Evolutionary conservation across 2,329 filamentous ascomycete genomes (phyloP).

Genomic region (Sclerotinia spermophila): DNA sequence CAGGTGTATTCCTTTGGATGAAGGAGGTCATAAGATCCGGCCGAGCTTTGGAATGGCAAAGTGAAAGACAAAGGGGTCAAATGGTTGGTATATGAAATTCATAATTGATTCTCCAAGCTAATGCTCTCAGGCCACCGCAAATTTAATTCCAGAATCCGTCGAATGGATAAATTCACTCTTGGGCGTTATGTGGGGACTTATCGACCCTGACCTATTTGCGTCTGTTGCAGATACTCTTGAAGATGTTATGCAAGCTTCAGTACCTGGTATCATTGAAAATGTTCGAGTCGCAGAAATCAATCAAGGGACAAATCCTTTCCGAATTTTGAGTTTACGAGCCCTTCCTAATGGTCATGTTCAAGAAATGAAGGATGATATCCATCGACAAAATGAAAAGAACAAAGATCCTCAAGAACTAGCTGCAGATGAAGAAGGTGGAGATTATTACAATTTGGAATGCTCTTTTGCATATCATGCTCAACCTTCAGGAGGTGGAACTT

Average conservation of each 20-base stretch:
- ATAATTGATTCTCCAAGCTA: not conserved
- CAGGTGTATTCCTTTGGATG: constrained; percentile 83
- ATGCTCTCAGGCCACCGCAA: constrained; percentile 61
- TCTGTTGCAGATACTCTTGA: constrained; percentile 85
- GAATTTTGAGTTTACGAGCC: constrained; percentile 81
- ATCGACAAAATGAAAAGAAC: constrained; percentile 70
- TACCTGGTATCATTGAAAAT: constrained; percentile 87
- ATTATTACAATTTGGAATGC: constrained; percentile 89
- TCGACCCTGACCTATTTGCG: constrained; percentile 95
- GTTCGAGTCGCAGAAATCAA: constrained; percentile 93
- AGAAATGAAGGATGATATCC: constrained; percentile 77
- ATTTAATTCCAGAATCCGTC: constrained; percentile 87
- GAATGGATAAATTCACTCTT: constrained; percentile 95
- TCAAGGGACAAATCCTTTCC: constrained; percentile 85
- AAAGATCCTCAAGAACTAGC: constrained; percentile 86
- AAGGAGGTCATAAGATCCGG: constrained; percentile 83
- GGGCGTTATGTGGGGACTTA: constrained; percentile 79
- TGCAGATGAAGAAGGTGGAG: constrained; percentile 84
- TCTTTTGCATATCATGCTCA: constrained; percentile 88
- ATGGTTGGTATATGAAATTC: constrained; percentile 47
- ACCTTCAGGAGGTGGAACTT: constrained; percentile 65
- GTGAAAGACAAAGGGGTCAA: constrained; percentile 79
- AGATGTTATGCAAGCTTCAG: constrained; percentile 95
- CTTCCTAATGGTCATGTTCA: constrained; percentile 78
- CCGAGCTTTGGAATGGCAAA: constrained; percentile 80